These are phyloP conservation scores for Termitomyces sp. DNA, from an alignment of 768 basidiomycete genomes.

Conservation along the genomic window DNA sequence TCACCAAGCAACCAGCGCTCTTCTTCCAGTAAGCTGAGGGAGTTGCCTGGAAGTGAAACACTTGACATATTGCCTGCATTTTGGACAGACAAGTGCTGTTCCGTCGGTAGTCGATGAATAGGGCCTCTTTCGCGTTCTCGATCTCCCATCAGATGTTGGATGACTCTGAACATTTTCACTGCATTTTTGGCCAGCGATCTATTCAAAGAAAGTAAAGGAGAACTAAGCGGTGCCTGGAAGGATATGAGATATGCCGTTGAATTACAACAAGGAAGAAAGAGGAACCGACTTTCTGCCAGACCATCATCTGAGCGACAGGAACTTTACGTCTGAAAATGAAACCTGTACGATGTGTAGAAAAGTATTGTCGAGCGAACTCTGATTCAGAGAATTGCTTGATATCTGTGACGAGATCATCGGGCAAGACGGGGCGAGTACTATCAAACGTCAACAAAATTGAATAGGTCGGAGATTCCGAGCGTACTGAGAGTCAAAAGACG, in stretches of 20 bases:
- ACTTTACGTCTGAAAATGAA: conserved; percentile 80
- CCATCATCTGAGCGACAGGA: conserved; percentile 84
- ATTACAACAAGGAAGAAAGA: background rate
- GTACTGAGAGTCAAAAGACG: conserved; percentile 63
- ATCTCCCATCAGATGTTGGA: conserved; percentile 94
- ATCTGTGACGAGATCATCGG: conserved; percentile 74
- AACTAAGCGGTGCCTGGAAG: conserved; percentile 51
- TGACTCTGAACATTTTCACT: conserved; percentile 79
- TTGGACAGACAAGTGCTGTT: conserved; percentile 37
- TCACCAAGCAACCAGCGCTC: conserved; percentile 82
- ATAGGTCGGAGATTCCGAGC: conserved; percentile 16
- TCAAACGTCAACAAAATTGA: conserved; percentile 6
- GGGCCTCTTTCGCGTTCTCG: conserved; percentile 64
- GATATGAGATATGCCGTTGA: background rate
- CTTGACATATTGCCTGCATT: conserved; percentile 41
- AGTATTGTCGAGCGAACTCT: conserved; percentile 83
- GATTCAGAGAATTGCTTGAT: conserved; percentile 86
- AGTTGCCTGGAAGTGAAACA: conserved; percentile 33
- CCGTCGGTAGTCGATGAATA: conserved; percentile 42
- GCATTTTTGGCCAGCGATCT: conserved; percentile 68
- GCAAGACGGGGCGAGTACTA: conserved; percentile 74
- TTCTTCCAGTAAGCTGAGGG: conserved; percentile 62
- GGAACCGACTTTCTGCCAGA: conserved; percentile 73
- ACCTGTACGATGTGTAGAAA: conserved; percentile 86
- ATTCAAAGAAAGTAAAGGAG: conserved; percentile 71